A percentile compares a stretch with the other conserved stretches of the same genome.
phyloP scores from a whole-genome alignment of 2,329 filamentous ascomycete species.

The Phyllosticta citriasiana region DNA sequence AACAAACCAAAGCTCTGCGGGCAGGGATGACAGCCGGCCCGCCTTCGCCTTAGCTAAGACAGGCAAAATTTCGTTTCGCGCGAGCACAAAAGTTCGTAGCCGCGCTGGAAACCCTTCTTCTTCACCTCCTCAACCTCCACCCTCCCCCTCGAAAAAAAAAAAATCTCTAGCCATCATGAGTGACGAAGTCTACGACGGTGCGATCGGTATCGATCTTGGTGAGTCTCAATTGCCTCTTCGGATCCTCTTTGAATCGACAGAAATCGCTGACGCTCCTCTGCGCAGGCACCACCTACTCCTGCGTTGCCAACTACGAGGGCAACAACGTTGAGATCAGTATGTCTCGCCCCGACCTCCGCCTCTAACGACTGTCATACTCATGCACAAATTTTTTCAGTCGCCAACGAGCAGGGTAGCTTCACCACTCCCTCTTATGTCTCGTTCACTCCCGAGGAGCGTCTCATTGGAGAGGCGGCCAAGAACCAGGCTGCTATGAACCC shows the following conservation, averaged over 20 bases:
- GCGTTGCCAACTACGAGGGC: conserved; percentile 98
- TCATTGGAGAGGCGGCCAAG: conserved; percentile 99
- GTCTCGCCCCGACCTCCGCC: conserved; percentile 23
- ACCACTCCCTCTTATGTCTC: conserved; percentile 98
- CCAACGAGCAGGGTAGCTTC: conserved; percentile 99
- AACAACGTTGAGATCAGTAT: conserved; percentile 98
- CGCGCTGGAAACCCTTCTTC: conserved; percentile 8
- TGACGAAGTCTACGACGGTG: conserved; percentile 98
- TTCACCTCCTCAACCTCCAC: conserved; percentile 21
- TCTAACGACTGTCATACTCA: conserved; percentile 8
- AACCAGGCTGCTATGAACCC: conserved; percentile 99
- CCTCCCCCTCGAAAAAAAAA: conserved; percentile 2
- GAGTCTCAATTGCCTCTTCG: conserved; percentile 31
- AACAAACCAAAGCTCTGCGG: not conserved
- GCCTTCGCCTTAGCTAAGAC: conserved; percentile 7
- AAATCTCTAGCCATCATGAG: conserved; percentile 56
- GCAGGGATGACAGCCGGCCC: conserved; percentile 4
- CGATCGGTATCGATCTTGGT: conserved; percentile 99
- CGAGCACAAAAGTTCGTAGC: conserved; percentile 9
- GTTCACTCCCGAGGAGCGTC: conserved; percentile 96
- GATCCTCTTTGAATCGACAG: not conserved
- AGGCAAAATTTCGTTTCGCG: conserved; percentile 8
- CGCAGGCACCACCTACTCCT: conserved; percentile 97
- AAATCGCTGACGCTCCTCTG: conserved; percentile 24
- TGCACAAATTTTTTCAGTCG: conserved; percentile 45